Evolutionary conservation across 1,139 yeast species (phyloP), one percentile per base, ranked within the genome.

Genomic region (Candida sp.): DNA sequence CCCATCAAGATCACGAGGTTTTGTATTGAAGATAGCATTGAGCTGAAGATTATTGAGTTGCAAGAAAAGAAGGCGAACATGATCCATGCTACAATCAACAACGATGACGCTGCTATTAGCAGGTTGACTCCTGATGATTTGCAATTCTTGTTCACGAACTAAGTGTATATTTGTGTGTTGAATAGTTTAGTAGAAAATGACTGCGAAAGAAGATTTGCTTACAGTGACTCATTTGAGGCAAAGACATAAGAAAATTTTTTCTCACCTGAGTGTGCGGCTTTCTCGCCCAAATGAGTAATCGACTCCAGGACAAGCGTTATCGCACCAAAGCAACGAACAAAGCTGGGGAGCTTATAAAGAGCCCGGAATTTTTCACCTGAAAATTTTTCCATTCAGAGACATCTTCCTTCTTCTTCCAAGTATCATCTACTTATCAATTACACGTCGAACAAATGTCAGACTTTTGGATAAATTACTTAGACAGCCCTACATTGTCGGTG

Each of bases 41-140:
- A 96, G 73, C 88, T 96, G 64, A 88, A 97, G 67, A 94, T 94
- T 59, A 90, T 96, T 48, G 99, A 94, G 65, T 72, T 94, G 46
- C 99, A 94, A 66, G 98, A 94, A 54, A 96, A 96, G 73, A 94
- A 94, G 73, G 98, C 98, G 5, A 90, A 90, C 61, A 94, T 94
- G 99, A 96, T 94, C 54, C 88, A 90, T 66, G 99, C 99, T 0
- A 94, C 98, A 0, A 88, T 94, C 52, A 96, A 93, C 55, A 86
- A 86, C 50, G 99, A 94, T 62, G 96, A 91, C 59, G 89, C 88
- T 6, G 98, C 99, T 0, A 87, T 94, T 47, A 92, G 81, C 63
- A 77, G 92, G 54, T 75, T 94, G 53, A 91, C 98, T 0, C 96
- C 98, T 0, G 96, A 90, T 47, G 99, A 94, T 68, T 81, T 94